A percentile compares a stretch with the other conserved stretches of the same genome.
Conservation (phyloP, 2,329 filamentous ascomycete species). For the Cercospora citrullina region DNA sequence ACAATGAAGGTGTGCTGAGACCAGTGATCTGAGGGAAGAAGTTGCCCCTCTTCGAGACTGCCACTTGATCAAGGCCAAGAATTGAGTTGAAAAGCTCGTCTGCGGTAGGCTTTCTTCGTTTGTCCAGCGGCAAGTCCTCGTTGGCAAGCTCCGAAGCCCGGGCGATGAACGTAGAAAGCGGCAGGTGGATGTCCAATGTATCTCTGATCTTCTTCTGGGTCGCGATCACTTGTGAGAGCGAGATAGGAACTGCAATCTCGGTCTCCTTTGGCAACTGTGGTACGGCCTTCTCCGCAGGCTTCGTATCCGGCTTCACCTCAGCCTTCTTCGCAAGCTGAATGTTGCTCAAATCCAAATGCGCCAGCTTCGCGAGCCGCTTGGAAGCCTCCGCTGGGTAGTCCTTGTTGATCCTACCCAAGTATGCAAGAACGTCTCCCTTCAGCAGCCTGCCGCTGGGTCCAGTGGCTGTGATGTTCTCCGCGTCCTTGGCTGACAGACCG, state of each 20-base stretch:
- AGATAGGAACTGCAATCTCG: constrained; percentile 72
- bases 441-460: constrained; percentile 85
- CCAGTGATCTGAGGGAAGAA: constrained; percentile 71
- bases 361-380: constrained; percentile 69
- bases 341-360: constrained; percentile 90
- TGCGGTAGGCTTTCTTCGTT: constrained; percentile 64
- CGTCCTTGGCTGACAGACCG: constrained; percentile 71
- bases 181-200: constrained; percentile 75
- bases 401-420: constrained; percentile 74
- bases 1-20: constrained; percentile 47
- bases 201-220: constrained; percentile 78
- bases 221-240: constrained; percentile 73
- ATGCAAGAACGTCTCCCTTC: constrained; percentile 93
- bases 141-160: constrained; percentile 86
- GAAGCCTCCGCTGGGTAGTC: constrained; percentile 71
- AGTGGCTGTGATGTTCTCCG: constrained; percentile 79
- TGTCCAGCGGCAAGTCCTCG: constrained; percentile 72
- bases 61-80: constrained; percentile 65
- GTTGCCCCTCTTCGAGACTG: constrained; percentile 57
- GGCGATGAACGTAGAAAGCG: constrained; percentile 81
- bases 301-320: constrained; percentile 43
- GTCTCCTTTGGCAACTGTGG: constrained; percentile 51
- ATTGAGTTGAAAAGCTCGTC: constrained; percentile 89
- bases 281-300: constrained; percentile 48
- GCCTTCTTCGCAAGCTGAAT: constrained; percentile 69